Percentiles rank a stretch among this genome's conserved stretches.
phyloP scores from a whole-genome alignment of 305 asterid species.

The Solanum hybrid region DNA sequence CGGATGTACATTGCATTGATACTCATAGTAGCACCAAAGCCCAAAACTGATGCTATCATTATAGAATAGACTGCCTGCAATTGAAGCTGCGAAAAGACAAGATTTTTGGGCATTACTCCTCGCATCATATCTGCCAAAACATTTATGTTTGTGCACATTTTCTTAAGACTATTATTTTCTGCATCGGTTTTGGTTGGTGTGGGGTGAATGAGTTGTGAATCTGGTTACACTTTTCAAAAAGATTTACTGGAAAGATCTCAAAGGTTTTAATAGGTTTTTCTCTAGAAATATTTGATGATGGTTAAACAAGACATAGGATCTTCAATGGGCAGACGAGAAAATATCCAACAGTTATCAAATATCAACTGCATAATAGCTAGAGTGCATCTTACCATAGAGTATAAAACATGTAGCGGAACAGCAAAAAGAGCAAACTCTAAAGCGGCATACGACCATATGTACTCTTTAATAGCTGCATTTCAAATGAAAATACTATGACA shows the following conservation, averaged over 20 bases:
- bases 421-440: conserved; percentile 72
- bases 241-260: not conserved
- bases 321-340: not conserved
- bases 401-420: conserved; percentile 45
- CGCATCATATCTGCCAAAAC: not conserved
- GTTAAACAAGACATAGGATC: not conserved
- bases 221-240: not conserved
- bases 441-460: conserved; percentile 77
- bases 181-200: not conserved
- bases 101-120: not conserved
- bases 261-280: not conserved
- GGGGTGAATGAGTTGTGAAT: not conserved
- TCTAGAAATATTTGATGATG: not conserved
- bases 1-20: conserved; percentile 39
- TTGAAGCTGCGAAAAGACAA: conserved; percentile 42
- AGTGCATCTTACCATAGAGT: conserved; percentile 48
- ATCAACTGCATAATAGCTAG: not conserved
- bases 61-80: conserved; percentile 42
- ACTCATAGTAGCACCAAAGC: conserved; percentile 53
- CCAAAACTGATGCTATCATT: conserved; percentile 49
- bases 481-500: not conserved
- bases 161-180: not conserved
- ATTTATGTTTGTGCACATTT: not conserved
- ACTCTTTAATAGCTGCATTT: conserved; percentile 65
- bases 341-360: not conserved